A percentile compares a stretch with the other conserved stretches of the same genome.
phyloP scores from a whole-genome alignment of 768 basidiomycete species.

The Chlorophyllum brunneum region DNA sequence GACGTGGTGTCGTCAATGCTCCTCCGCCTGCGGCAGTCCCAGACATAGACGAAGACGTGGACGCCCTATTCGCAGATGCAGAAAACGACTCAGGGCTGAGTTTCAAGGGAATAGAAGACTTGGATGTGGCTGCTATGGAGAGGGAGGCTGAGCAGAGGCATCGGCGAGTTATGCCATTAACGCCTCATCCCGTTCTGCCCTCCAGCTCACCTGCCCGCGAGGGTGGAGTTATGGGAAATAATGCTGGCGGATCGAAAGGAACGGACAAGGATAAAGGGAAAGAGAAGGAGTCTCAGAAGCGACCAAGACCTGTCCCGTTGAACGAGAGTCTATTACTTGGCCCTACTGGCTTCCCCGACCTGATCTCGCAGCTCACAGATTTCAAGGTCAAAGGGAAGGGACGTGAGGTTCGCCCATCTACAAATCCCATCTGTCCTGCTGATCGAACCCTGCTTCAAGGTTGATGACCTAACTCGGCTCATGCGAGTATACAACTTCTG shows the following conservation, averaged over 20 bases:
- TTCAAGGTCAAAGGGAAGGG: conserved; percentile 89
- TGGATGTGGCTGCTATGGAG: conserved; percentile 51
- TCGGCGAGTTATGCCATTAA: conserved; percentile 31
- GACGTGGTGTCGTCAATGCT: conserved; percentile 19
- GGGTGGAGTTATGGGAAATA: conserved; percentile 17
- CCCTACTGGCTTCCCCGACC: conserved; percentile 70
- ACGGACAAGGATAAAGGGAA: conserved; percentile 25
- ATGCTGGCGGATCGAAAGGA: conserved; percentile 14
- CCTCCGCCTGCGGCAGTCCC: conserved; percentile 34
- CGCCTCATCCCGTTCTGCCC: conserved; percentile 43
- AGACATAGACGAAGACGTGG: conserved; percentile 40
- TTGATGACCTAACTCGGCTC: conserved; percentile 74
- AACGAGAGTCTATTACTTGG: conserved; percentile 77
- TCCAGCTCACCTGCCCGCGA: conserved; percentile 48
- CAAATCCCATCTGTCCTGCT: neutral
- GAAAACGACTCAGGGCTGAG: conserved; percentile 33
- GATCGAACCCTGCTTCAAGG: conserved; percentile 37
- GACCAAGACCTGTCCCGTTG: conserved; percentile 52
- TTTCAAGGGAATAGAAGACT: conserved; percentile 42
- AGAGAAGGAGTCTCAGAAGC: conserved; percentile 34
- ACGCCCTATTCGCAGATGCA: conserved; percentile 37
- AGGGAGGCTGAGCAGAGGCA: conserved; percentile 51
- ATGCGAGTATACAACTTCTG: conserved; percentile 90
- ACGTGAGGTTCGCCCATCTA: conserved; percentile 62
- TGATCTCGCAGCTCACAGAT: conserved; percentile 72